A percentile compares a stretch with the other conserved stretches of the same genome.
Evolutionary conservation across 441 rosid species (phyloP).

Genomic region (Adansonia gregorii): DNA sequence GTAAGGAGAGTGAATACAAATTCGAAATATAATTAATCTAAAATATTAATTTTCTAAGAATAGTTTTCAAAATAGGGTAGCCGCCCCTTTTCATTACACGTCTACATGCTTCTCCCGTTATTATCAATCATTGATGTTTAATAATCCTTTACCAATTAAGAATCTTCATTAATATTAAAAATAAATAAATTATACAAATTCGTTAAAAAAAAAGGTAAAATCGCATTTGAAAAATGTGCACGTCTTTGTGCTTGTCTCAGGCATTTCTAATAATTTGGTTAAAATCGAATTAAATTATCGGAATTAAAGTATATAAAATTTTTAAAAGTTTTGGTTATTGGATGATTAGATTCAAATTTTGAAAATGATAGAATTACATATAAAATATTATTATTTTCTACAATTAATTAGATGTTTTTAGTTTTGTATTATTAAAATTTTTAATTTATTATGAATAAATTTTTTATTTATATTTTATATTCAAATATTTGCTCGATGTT

Average conservation of each 20-base stretch:
- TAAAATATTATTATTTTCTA: too few species aligned
- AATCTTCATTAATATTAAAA: not conserved
- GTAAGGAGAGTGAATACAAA: not conserved
- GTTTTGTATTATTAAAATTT: too few species aligned
- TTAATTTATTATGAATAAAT: too few species aligned
- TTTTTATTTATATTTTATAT: too few species aligned
- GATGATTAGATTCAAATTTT: too few species aligned
- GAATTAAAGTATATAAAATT: too few species aligned
- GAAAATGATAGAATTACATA: too few species aligned
- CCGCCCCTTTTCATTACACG: not conserved
- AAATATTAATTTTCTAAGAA: not conserved
- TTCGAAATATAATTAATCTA: not conserved
- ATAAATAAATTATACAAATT: not conserved
- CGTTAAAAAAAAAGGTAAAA: not conserved
- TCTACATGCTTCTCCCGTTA: not conserved
- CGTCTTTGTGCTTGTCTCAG: not conserved
- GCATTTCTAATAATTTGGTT: too few species aligned
- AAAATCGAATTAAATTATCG: too few species aligned
- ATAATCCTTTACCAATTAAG: not conserved
- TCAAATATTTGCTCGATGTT: too few species aligned
- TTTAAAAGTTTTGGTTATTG: too few species aligned
- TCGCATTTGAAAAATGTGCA: constrained; percentile 1
- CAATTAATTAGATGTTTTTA: too few species aligned
- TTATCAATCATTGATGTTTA: not conserved
- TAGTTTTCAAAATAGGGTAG: not conserved